These are phyloP conservation scores for Alternaria sp. DNA, from an alignment of 2,329 filamentous ascomycete species.

Conservation along the genomic window DNA sequence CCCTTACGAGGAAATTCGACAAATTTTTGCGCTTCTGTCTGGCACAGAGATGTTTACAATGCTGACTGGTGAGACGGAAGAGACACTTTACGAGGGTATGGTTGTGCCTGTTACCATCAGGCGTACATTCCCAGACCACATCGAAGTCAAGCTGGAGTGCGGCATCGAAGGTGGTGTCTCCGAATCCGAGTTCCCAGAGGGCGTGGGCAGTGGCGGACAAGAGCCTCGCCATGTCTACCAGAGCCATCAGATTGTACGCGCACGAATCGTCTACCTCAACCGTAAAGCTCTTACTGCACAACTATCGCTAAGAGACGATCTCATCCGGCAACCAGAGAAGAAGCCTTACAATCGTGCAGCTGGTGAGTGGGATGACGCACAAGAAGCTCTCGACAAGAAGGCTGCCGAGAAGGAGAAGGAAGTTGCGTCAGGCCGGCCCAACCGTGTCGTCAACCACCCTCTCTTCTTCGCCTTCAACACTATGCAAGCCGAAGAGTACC, in stretches of 20 bases:
- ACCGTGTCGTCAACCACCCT: constrained; percentile 97
- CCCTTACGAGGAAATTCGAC: constrained; percentile 92
- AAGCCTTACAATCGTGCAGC: constrained; percentile 69
- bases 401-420: constrained; percentile 88
- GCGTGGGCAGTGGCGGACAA: constrained; percentile 61
- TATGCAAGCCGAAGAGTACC: constrained; percentile 89
- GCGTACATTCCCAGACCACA: constrained; percentile 88
- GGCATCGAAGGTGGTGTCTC: constrained; percentile 91
- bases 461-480: constrained; percentile 94
- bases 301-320: constrained; percentile 83
- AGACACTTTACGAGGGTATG: constrained; percentile 87
- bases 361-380: constrained; percentile 85
- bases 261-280: constrained; percentile 87
- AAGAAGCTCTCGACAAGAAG: constrained; percentile 78
- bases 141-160: constrained; percentile 92
- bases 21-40: constrained; percentile 74
- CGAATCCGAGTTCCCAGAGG: constrained; percentile 79
- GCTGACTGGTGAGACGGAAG: constrained; percentile 90
- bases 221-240: constrained; percentile 71
- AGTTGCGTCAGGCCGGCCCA: constrained; percentile 81
- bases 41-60: constrained; percentile 91
- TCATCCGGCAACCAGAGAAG: constrained; percentile 68
- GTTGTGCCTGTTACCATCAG: constrained; percentile 89
- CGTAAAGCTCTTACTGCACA: constrained; percentile 84
- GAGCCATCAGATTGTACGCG: constrained; percentile 83